Evolutionary conservation across 371 early-diverging fungal species (phyloP).

Genomic region (Rhizoclosmatium hyalinum): DNA sequence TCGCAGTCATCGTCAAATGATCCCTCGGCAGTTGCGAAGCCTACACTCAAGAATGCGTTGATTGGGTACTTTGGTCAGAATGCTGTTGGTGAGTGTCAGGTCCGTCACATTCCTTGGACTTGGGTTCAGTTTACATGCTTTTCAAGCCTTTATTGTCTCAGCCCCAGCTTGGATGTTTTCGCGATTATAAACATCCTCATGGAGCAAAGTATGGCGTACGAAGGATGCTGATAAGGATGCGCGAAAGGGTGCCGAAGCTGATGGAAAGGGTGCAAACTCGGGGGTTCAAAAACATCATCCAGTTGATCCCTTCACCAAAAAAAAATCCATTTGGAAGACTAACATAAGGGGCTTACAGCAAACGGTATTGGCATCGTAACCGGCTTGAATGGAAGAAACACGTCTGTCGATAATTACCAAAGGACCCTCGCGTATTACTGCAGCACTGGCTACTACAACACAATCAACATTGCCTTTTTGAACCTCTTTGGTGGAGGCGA

Average conservation of each 20-base stretch:
- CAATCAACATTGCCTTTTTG: slow-evolving; percentile 28
- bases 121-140: neutral
- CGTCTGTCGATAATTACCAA: neutral
- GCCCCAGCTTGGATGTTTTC: no score
- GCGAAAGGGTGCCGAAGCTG: no score
- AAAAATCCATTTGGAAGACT: no score
- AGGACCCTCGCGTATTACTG: slow-evolving; percentile 9
- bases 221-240: no score
- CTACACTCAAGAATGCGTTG: neutral
- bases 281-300: no score
- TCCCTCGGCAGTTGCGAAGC: neutral
- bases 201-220: no score
- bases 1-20: neutral
- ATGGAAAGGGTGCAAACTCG: no score
- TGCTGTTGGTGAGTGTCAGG: slow-evolving; percentile 20
- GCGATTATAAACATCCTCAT: no score
- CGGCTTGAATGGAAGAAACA: neutral
- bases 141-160: neutral
- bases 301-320: no score
- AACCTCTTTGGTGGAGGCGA: slow-evolving; percentile 21
- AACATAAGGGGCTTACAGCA: neutral
- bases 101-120: no score
- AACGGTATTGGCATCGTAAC: slow-evolving; percentile 21
- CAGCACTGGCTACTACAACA: slow-evolving; percentile 18
- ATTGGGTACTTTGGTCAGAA: slow-evolving; percentile 27